These are phyloP conservation scores for Simplicillium aogashimaense DNA, from an alignment of 2,329 filamentous ascomycete genomes.

Conservation along the genomic window DNA sequence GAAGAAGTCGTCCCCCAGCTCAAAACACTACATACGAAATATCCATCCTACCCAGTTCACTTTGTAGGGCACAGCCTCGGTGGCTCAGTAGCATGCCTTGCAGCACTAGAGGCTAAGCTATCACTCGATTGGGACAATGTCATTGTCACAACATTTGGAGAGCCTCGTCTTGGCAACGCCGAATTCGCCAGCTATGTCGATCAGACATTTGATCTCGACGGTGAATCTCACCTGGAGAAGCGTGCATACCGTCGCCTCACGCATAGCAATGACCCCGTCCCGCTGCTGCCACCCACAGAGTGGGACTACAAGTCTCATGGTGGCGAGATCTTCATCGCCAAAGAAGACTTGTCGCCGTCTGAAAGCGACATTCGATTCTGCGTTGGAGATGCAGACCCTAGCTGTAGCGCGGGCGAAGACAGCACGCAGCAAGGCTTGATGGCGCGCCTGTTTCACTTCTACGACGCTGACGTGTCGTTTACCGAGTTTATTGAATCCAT, in stretches of 20 bases:
- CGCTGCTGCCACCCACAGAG: conserved; percentile 72
- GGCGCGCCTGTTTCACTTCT: conserved; percentile 14
- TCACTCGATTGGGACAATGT: conserved; percentile 64
- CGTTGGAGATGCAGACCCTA: conserved; percentile 56
- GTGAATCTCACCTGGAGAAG: conserved; percentile 19
- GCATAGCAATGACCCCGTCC: conserved; percentile 79
- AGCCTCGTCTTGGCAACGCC: conserved; percentile 59
- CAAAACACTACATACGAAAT: conserved; percentile 41
- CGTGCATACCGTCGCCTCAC: conserved; percentile 66
- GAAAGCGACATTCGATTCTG: conserved; percentile 63
- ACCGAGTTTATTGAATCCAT: conserved; percentile 8
- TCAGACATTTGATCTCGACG: conserved; percentile 34
- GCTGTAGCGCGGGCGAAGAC: conserved; percentile 59
- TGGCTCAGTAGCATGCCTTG: conserved; percentile 82
- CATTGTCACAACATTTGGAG: conserved; percentile 84
- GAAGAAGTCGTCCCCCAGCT: conserved; percentile 59
- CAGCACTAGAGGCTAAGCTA: conserved; percentile 66
- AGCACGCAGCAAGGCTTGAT: conserved; percentile 18
- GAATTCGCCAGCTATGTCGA: conserved; percentile 47
- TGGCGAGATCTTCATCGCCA: conserved; percentile 80
- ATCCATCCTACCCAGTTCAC: conserved; percentile 64
- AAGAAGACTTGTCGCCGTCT: conserved; percentile 56
- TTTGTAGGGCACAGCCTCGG: conserved; percentile 88
- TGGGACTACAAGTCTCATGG: conserved; percentile 83
- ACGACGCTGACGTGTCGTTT: conserved; percentile 13